Conservation (phyloP, 495 filamentous ascomycete genomes). For the Parathielavia hyrcaniae region DNA sequence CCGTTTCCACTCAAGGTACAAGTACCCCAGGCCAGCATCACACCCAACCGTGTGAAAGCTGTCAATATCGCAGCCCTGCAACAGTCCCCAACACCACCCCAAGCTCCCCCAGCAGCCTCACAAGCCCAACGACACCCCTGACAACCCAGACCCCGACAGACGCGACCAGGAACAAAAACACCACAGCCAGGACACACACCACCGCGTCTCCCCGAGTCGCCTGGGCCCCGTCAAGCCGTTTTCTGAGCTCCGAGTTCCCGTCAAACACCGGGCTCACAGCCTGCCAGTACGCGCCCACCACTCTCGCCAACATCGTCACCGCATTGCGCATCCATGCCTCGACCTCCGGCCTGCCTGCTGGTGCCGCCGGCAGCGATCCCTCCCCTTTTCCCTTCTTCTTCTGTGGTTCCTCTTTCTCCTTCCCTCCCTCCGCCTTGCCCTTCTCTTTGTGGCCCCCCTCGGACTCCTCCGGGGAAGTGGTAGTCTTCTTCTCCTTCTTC, state of each 20-base stretch:
- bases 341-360: not conserved
- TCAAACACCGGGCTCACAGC: constrained; percentile 30
- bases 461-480: too few species aligned
- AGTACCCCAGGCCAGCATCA: constrained; percentile 4
- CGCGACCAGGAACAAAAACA: constrained; percentile 21
- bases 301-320: constrained; percentile 10
- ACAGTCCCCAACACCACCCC: constrained; percentile 16
- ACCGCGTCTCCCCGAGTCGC: constrained; percentile 24
- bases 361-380: not conserved
- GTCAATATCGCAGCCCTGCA: constrained; percentile 18
- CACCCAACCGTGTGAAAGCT: not conserved
- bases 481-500: not conserved
- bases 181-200: constrained; percentile 22
- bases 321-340: constrained; percentile 2
- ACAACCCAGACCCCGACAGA: constrained; percentile 18
- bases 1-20: constrained; percentile 1
- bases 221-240: constrained; percentile 15
- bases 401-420: not conserved
- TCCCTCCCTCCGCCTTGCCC: not conserved
- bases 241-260: constrained; percentile 25
- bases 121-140: constrained; percentile 18
- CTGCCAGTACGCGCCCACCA: constrained; percentile 27
- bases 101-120: constrained; percentile 10
- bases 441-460: too few species aligned
- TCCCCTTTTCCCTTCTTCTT: not conserved